phyloP scores from a whole-genome alignment of 345 rosid species.

The Anacardium occidentale region DNA sequence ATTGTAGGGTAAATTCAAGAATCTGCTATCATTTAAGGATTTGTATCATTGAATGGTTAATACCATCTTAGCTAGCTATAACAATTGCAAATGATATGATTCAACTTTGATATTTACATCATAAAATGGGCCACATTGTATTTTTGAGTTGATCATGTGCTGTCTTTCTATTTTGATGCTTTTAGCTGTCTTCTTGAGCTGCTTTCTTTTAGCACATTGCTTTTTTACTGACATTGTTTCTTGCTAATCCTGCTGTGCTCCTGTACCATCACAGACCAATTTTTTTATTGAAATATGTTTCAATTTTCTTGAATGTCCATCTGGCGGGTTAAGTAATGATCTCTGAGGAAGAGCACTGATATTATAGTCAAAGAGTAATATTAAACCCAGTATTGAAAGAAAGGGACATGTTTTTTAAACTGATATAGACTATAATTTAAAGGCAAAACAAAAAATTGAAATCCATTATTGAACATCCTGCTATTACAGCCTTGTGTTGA shows the following conservation, averaged over 20 bases:
- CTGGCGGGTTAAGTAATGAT: not conserved
- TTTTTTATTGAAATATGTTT: not conserved
- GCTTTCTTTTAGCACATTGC: constrained; percentile 2
- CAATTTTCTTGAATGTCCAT: not conserved
- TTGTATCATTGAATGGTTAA: not conserved
- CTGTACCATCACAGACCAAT: not conserved
- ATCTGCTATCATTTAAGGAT: not conserved
- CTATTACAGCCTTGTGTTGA: not conserved
- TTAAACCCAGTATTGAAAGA: too few relatives aligned
- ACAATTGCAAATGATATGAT: not conserved
- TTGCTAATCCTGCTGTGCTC: not conserved
- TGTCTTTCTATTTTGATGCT: not conserved
- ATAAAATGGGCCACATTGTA: not conserved
- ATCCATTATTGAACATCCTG: not conserved
- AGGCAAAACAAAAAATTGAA: not conserved
- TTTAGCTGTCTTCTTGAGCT: not conserved
- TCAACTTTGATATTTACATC: not conserved
- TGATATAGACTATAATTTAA: not conserved
- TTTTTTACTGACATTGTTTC: not conserved
- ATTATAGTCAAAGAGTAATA: too few relatives aligned
- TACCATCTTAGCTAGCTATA: not conserved
- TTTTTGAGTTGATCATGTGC: not conserved
- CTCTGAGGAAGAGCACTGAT: not conserved
- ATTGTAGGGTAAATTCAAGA: too few relatives aligned
- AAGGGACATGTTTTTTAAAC: not conserved